Conservation (phyloP, 2,329 filamentous ascomycete species). For the Cercospora sp. region DNA sequence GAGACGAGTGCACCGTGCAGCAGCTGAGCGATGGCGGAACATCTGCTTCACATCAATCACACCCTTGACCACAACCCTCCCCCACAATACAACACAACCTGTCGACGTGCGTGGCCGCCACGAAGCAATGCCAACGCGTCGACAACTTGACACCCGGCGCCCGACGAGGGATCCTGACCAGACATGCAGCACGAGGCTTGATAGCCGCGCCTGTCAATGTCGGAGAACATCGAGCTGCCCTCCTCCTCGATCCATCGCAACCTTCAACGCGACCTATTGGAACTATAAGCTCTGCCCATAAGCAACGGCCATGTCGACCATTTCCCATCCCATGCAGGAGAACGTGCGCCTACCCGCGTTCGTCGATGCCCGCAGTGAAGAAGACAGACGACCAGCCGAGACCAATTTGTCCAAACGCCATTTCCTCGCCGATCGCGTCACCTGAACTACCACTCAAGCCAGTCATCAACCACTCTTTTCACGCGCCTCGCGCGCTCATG, state of each 20-base stretch:
- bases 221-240: not conserved
- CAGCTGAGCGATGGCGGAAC: not conserved
- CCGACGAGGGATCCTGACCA: not conserved
- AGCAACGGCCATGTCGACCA: not conserved
- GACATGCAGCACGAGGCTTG: constrained; percentile 4
- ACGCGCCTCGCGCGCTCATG: not conserved
- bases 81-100: not conserved
- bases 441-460: not conserved
- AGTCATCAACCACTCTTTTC: not conserved
- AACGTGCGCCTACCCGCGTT: not conserved
- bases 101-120: not conserved
- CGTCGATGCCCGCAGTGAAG: not conserved
- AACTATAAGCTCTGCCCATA: not conserved
- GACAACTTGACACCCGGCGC: not conserved
- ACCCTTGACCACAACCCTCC: not conserved
- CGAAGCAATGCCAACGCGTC: not conserved
- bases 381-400: constrained; percentile 4
- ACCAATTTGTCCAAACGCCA: not conserved
- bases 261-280: not conserved
- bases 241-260: not conserved
- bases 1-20: not conserved
- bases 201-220: not conserved
- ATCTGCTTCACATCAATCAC: not conserved
- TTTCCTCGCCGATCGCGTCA: constrained; percentile 7
- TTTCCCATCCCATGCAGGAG: not conserved